These are phyloP conservation scores for Cruciata laevipes DNA, from an alignment of 257 asterid genomes.

Conservation along the genomic window DNA sequence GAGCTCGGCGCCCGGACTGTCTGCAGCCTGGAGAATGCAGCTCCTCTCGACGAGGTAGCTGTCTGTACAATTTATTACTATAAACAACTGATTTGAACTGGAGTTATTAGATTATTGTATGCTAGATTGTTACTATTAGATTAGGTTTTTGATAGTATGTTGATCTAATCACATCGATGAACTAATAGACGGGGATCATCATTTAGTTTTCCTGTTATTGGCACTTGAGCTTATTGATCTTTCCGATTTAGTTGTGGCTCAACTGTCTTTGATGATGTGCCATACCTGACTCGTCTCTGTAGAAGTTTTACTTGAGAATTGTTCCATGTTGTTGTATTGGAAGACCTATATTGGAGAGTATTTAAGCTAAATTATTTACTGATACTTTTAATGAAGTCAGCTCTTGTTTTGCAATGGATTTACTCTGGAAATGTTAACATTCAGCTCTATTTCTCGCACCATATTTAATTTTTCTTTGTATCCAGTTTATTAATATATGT, in stretches of 20 bases:
- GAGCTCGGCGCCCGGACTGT: constrained; percentile 86
- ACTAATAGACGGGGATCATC: neutral
- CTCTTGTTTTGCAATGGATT: neutral
- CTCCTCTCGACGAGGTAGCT: constrained; percentile 67
- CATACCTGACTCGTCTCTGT: neutral
- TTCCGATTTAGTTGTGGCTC: neutral
- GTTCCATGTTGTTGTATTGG: neutral
- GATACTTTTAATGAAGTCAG: neutral
- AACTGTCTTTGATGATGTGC: neutral
- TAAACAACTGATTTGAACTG: neutral
- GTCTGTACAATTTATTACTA: neutral
- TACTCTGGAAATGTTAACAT: neutral
- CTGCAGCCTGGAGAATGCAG: constrained; percentile 81
- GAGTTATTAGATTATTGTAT: neutral
- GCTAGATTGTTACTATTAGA: neutral
- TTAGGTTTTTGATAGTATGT: neutral
- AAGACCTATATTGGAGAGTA: neutral
- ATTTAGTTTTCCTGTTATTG: neutral
- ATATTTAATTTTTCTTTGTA: neutral
- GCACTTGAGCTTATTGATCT: neutral
- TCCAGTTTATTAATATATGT: neutral
- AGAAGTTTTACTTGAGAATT: neutral
- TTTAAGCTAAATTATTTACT: neutral
- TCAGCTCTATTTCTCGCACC: neutral
- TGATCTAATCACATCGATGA: neutral